Evolutionary conservation across 441 rosid genomes (phyloP).

Genomic region (Pelargonium australe): DNA sequence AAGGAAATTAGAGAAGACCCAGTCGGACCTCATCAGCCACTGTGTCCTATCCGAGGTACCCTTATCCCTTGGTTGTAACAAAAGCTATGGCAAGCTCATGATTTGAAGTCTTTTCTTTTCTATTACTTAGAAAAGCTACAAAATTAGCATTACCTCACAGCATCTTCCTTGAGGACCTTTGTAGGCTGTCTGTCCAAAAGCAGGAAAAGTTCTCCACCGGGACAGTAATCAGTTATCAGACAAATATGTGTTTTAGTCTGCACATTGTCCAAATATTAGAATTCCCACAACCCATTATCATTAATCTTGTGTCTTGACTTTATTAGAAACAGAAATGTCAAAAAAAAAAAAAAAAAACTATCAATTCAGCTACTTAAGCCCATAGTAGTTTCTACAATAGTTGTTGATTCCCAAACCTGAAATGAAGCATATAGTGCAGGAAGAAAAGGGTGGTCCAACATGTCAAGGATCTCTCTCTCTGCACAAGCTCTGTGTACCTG

Average conservation of each 20-base stretch:
- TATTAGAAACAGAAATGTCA: background rate
- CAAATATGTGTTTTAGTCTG: conserved; percentile 96
- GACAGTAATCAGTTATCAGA: conserved; percentile 86
- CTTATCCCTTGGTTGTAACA: too few species aligned
- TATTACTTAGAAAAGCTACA: background rate
- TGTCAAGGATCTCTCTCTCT: conserved; percentile 85
- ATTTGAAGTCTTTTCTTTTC: background rate
- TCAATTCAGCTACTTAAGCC: background rate
- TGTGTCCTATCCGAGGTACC: too few species aligned
- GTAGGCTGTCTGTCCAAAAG: conserved; percentile 79
- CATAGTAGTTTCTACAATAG: conserved; percentile 1
- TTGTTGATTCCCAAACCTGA: conserved; percentile 48
- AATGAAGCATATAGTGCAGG: conserved; percentile 96
- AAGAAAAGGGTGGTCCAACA: conserved; percentile 96
- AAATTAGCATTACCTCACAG: conserved; percentile 51
- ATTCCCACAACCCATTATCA: conserved; percentile 1
- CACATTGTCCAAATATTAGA: conserved; percentile 18
- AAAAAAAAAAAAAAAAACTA: background rate
- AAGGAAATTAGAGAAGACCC: too few species aligned
- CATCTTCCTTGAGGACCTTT: conserved; percentile 88
- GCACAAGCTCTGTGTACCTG: conserved; percentile 98
- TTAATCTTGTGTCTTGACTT: background rate
- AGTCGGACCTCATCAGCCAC: too few species aligned
- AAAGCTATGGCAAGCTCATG: too few species aligned
- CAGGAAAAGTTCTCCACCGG: conserved; percentile 93